Percentiles rank a stretch among this genome's conserved stretches.
Conservation (phyloP, 768 basidiomycete species). For the Suillus variegatus region DNA sequence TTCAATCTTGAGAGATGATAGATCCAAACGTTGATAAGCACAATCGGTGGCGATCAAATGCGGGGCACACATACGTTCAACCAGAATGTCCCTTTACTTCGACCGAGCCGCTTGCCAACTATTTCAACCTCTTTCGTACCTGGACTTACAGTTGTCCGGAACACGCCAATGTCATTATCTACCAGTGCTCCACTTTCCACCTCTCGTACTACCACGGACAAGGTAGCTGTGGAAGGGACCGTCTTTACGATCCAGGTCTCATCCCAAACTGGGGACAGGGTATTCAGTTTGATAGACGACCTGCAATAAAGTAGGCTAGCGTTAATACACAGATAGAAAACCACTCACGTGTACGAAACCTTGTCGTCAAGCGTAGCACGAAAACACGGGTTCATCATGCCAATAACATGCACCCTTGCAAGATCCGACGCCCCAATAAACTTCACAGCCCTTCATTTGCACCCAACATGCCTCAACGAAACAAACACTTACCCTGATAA, state of each 20-base stretch:
- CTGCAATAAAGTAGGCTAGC: slow-evolving; percentile 34
- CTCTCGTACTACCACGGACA: slow-evolving; percentile 65
- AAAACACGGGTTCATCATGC: slow-evolving; percentile 70
- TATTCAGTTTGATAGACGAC: slow-evolving; percentile 62
- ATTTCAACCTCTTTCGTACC: slow-evolving; percentile 71
- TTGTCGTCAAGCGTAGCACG: slow-evolving; percentile 63
- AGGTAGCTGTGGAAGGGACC: slow-evolving; percentile 61
- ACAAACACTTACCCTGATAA: slow-evolving; percentile 46
- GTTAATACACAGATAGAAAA: slow-evolving; percentile 6
- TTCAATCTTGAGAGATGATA: slow-evolving; percentile 47
- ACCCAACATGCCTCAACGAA: background rate
- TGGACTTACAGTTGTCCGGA: slow-evolving; percentile 50
- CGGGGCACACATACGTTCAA: slow-evolving; percentile 49
- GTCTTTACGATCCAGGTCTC: slow-evolving; percentile 74
- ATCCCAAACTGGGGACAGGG: slow-evolving; percentile 71
- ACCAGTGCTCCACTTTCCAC: slow-evolving; percentile 60
- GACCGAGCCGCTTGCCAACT: slow-evolving; percentile 49
- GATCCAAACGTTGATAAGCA: slow-evolving; percentile 8
- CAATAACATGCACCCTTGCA: slow-evolving; percentile 70
- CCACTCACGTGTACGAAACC: slow-evolving; percentile 64
- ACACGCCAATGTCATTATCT: slow-evolving; percentile 68
- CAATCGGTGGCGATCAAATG: slow-evolving; percentile 1
- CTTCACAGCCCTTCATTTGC: slow-evolving; percentile 31
- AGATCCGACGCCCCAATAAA: slow-evolving; percentile 73
- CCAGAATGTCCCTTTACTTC: slow-evolving; percentile 64